These are phyloP conservation scores for Debaryomycetaceae sp. DNA, from an alignment of 1,139 yeast genomes.

Conservation along the genomic window DNA sequence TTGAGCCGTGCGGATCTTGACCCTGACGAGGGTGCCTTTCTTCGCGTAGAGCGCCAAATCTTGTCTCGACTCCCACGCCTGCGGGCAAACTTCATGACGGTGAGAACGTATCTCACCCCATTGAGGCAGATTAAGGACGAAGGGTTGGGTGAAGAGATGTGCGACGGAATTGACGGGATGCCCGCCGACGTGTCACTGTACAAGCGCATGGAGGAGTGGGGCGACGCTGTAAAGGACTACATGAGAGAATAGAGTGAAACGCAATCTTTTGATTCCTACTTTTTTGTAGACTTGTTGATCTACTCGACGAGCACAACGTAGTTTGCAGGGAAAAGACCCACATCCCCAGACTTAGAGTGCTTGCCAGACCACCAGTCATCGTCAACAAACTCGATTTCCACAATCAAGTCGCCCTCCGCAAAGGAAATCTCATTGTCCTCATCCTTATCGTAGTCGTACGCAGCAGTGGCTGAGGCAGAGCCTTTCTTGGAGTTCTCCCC, in stretches of 20 bases:
- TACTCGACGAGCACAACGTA: constrained; percentile 51
- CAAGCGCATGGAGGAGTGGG: constrained; percentile 62
- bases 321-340: constrained; percentile 88
- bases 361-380: constrained; percentile 97
- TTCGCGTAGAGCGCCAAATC: constrained; percentile 39
- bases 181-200: constrained; percentile 57
- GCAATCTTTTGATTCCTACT: not conserved
- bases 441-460: constrained; percentile 80
- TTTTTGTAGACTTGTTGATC: constrained; percentile 1
- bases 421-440: constrained; percentile 85
- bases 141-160: constrained; percentile 40
- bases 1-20: constrained; percentile 28
- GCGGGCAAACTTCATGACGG: constrained; percentile 37
- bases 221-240: constrained; percentile 52
- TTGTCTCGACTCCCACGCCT: constrained; percentile 36
- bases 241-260: constrained; percentile 15
- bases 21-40: constrained; percentile 31
- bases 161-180: constrained; percentile 54
- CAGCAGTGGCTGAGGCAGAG: constrained; percentile 45
- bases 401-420: constrained; percentile 75
- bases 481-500: constrained; percentile 19
- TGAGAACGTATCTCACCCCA: constrained; percentile 40
- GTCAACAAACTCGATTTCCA: constrained; percentile 82
- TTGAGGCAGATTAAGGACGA: constrained; percentile 30
- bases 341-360: constrained; percentile 59